Base-by-base conservation (phyloP, 495 filamentous ascomycete genomes). In the Ramalina intermedia region DNA sequence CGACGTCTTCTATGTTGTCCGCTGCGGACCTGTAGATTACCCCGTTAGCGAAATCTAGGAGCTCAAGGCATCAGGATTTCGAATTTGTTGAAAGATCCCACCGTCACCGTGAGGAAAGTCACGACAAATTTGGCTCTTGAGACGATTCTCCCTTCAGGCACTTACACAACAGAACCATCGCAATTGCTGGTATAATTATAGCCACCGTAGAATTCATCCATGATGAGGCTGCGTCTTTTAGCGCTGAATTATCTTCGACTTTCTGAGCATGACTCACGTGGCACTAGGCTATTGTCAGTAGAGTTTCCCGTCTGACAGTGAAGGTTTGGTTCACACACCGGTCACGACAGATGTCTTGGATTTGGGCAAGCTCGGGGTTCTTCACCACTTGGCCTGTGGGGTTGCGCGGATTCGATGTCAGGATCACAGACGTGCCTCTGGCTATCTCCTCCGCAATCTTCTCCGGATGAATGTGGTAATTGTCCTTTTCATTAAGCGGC, bases 361-460 rank as follows among this genome's bases (percentile, higher is more conserved):
- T 91, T 62, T 85, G 72, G 36, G 81, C 81, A 44, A 96, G 71
- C 61, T 90, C 80, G 1, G 85, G 82, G 56, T 85, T 85, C 55
- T 70, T 71, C 18, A 94, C 77, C 39, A 94, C 84, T 48, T 82
- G 77, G 37, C 90, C 90, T n/a, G 90, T 94, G 0, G 90, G 90
- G 66, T 96, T 96, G 46, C 90, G 79, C 23, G 90, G 90, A 69
- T 96, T 96, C n/a, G 87, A 94, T 26, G 90, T 96, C 41, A 96
- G 66, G 52, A 96, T 87, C 52, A 95, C 90, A 13, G 79, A 79
- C 29, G 82, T 84, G 52, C 87, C 88, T 57, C 88, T 79, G 47
- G 85, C 81, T 49, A 95, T 88, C 61, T 94, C 88, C 54, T 88
- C 81, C 39, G 81, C 83, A 56, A 96, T 88, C 71, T 91, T 94